Evolutionary conservation across 2,329 filamentous ascomycete genomes (phyloP), one percentile per base, ranked within the genome.

Genomic region (Hymenoscyphus infarciens): DNA sequence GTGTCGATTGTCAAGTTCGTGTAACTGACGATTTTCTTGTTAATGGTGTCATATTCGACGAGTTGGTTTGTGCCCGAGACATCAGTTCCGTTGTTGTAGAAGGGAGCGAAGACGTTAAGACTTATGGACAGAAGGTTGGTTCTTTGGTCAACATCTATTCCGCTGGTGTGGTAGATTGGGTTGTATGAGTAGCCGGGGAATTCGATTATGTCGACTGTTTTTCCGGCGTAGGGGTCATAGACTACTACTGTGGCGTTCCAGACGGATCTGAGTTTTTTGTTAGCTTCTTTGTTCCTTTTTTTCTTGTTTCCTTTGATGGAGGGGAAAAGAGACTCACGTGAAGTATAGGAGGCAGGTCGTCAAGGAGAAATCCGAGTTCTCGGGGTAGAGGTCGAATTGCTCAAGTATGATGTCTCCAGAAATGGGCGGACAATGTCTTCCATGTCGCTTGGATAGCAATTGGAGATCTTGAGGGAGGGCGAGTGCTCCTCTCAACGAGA

Each of bases 141-240:
- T 13, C 8, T 22, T 25, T 52, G 45, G 8, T 52, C 45, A 19
- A 52, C 45, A 5, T 52, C 19, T 10, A 52, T 5, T 10, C 45
- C 45, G 10, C 19, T 25, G 19, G 45, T 52, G 19, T 52, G 45
- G 45, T 52, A 52, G 45, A 22, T 52, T 1, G 45, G 19, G 45
- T 52, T 52, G 45, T 52, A 5, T 11, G 45, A 52, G 45, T 52
- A 52, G 10, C 45, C 45, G 2, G 45, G 45, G 45, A 52, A 52
- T 25, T 52, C 45, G 45, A 52, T 52, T 7, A 52, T 52, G n/a
- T 52, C 45, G 8, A 52, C 45, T 52, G 45, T 52, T 52, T 52
- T 52, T 5, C 45, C 45, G 10, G 45, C 45, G 19, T 52, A 52
- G 19, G 45, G 45, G 19, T 52, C 45, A 19, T 52, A 52, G 45